Evolutionary conservation across 106 monocot genomes (phyloP), one percentile per base, ranked within the genome.

Genomic region (Apostasia ramifera): DNA sequence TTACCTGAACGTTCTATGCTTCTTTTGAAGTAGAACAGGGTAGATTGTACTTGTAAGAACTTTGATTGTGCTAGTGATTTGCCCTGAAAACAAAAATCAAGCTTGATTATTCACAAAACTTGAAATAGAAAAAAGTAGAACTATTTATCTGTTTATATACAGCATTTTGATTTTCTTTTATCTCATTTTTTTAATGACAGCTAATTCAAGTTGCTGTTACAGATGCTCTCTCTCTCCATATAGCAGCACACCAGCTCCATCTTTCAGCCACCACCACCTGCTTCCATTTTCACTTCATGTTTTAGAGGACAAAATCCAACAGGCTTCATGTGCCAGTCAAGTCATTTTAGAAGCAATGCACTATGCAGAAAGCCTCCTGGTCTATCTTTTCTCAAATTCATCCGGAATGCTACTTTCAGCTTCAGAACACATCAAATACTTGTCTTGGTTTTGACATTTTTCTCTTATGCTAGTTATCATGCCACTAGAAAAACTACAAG

Each of bases 401-500:
- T 75, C 48, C 81, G 59, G 58, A 79, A 53, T n/a, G 62, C 74
- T 0, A 7, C 43, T 6, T 40, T 82, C 11, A 64, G 53, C 48
- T 84, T 79, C 61, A 76, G 71, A 72, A 84, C 83, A 43, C 68
- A 81, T 74, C 86, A 86, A 55, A 81, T 76, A 8, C 61, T 76
- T 38, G 91, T 84, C 3, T 58, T 91, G 45, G 38, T 87, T 57
- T 68, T 91, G 14, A 91, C 91, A 9, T 91, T 91, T 48, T 70
- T 91, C 42, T 67, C 91, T 6, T 91, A 91, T 67, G 81, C 86
- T 2, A 70, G 82, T 71, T 91, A 79, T 68, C 91, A 91, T 61
- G 82, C 86, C n/a, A 80, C 91, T 1, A 76, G 91, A 50, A 91
- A 91, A 39, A 86, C 86, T 49, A 87, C 91, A 13, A 91, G 91